Base-by-base conservation (phyloP, 129 eudicot species). In the Artemisia tridentata region DNA sequence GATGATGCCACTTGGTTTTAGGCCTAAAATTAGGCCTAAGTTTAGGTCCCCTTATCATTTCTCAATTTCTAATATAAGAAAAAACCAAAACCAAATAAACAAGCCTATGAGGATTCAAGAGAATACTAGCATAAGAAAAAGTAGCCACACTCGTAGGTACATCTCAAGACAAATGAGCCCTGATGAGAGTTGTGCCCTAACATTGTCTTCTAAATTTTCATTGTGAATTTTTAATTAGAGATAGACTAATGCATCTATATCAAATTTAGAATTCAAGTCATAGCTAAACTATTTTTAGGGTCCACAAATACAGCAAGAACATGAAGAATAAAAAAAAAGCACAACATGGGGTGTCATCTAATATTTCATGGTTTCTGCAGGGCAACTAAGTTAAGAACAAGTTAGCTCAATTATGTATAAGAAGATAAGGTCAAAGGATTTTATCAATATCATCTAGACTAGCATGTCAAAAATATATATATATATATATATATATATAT, bases 241-340 rank as follows among this genome's bases (percentile, higher is more conserved):
- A 14, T 64, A 67, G 48, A 49, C 68, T 18, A 48, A 18, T 66
- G 68, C 67, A 75, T 55, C 45, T 58, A 11, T 43, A 67, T 56
- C 52, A 29, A 19, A 64, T 15, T 52, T 38, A 17, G 43, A 65
- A 1, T 16, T 34, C 34, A 41, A n/a, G 18, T 16, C 57, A 53
- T 53, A 57, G 7, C 8, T 7, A 38, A 38, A 11, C 10, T 7
- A 38, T 2, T 2, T 11, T 38, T 38, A 8, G 45, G 41, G 41
- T 34, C 41, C 31, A n/a, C n/a, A 71, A 0, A 72, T 43, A 65
- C 6, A 65, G 43, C 52, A 65, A 38, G 46, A 63, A 63, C 3
- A n/a, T 38, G 29, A 38, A 63, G 3, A n/a, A 14, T 13, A 1
- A n/a, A 3, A 0, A 17, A 0, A 17, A 43, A 16, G 31, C 17